Conservation (phyloP, 345 rosid genomes). For the Rhodamnia argentea region DNA sequence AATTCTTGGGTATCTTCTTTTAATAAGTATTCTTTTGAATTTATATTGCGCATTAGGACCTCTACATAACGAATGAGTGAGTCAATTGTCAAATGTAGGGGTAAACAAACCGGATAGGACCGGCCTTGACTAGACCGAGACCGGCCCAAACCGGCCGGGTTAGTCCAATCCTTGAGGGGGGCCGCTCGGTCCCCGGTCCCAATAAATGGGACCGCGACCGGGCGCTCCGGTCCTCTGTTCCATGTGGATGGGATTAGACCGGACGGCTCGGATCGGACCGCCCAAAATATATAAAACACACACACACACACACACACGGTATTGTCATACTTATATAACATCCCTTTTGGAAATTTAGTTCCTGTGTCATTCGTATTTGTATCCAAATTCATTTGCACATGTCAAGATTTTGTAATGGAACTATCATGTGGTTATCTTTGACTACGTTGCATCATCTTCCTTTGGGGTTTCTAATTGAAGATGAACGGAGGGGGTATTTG, state of each 20-base stretch:
- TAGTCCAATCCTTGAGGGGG: no score
- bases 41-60: background rate
- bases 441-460: background rate
- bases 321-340: background rate
- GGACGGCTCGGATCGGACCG: no score
- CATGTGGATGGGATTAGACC: no score
- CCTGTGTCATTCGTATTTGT: background rate
- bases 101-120: no score
- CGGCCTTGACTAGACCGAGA: no score
- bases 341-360: background rate
- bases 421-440: background rate
- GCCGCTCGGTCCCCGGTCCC: no score
- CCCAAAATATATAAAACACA: background rate
- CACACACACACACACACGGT: background rate
- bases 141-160: no score
- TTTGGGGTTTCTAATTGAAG: background rate
- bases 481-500: background rate
- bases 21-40: background rate
- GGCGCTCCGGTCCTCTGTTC: no score
- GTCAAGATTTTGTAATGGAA: background rate
- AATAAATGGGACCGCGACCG: no score
- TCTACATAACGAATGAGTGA: background rate
- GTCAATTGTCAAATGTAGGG: background rate
- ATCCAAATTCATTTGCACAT: background rate
- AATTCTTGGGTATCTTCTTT: background rate